A percentile compares a stretch with the other conserved stretches of the same genome.
phyloP scores from a whole-genome alignment of 2,329 filamentous ascomycete genomes.

The Cladosporium colombiae region DNA sequence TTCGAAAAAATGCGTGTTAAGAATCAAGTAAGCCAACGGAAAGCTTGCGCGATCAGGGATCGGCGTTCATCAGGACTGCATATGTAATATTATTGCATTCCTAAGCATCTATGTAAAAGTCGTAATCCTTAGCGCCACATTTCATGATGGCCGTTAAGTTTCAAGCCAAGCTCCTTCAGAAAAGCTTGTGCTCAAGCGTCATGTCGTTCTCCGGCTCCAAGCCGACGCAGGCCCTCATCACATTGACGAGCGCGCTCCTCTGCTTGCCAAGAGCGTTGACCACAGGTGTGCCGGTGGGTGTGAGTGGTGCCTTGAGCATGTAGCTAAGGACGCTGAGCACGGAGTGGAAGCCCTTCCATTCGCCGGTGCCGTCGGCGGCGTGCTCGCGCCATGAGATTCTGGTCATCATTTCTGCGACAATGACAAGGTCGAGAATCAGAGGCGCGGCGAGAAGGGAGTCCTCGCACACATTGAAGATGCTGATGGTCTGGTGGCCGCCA shows the following conservation, averaged over 20 bases:
- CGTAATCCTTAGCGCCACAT: not conserved
- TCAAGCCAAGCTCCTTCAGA: slow-evolving; percentile 42
- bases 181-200: slow-evolving; percentile 98
- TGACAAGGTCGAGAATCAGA: slow-evolving; percentile 92
- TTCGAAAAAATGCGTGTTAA: not conserved
- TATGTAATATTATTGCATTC: not conserved
- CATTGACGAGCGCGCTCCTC: slow-evolving; percentile 90
- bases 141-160: not conserved
- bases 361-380: slow-evolving; percentile 50
- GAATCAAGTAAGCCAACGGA: not conserved
- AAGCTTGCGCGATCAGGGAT: not conserved
- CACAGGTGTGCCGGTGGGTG: slow-evolving; percentile 90
- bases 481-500: slow-evolving; percentile 97
- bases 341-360: slow-evolving; percentile 93
- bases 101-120: not conserved
- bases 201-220: slow-evolving; percentile 98
- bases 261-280: slow-evolving; percentile 96
- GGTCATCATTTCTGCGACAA: slow-evolving; percentile 97
- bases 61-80: not conserved
- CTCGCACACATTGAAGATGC: slow-evolving; percentile 98
- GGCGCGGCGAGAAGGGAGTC: slow-evolving; percentile 95
- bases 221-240: slow-evolving; percentile 96
- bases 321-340: slow-evolving; percentile 97
- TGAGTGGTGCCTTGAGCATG: slow-evolving; percentile 96
- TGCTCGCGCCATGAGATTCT: slow-evolving; percentile 83